phyloP scores from a whole-genome alignment of 306 rosid species.

The Begonia loranthoides region DNA sequence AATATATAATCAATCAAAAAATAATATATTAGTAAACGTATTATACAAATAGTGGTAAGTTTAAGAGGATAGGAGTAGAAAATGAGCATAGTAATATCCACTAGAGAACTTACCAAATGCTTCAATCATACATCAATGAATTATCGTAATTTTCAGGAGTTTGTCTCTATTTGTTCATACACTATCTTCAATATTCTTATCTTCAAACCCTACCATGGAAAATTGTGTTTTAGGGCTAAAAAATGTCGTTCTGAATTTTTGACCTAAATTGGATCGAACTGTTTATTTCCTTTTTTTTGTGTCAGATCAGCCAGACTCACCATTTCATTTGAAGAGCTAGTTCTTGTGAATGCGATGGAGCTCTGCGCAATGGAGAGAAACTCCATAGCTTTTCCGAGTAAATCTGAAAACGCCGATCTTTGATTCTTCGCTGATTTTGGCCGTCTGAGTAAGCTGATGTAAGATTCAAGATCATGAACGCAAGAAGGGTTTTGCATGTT shows the following conservation, averaged over 20 bases:
- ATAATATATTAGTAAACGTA: no score
- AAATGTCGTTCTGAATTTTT: neutral
- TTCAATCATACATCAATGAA: no score
- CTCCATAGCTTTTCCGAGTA: slow-evolving; percentile 25
- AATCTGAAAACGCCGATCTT: slow-evolving; percentile 9
- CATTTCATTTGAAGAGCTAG: slow-evolving; percentile 8
- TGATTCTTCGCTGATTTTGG: slow-evolving; percentile 12
- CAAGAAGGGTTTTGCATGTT: slow-evolving; percentile 76
- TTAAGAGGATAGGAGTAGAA: no score
- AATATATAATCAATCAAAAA: no score
- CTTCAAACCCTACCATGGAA: no score
- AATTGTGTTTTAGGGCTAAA: no score
- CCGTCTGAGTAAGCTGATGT: slow-evolving; percentile 36
- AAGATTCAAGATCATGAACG: slow-evolving; percentile 76
- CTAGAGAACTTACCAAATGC: no score
- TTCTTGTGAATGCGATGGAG: slow-evolving; percentile 15
- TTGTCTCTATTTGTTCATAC: neutral
- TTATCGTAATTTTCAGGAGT: no score
- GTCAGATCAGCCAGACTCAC: slow-evolving; percentile 15
- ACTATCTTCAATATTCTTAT: no score
- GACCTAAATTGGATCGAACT: neutral
- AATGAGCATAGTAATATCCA: no score
- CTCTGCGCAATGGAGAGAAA: slow-evolving; percentile 10
- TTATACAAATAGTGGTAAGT: no score
- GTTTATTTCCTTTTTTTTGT: slow-evolving; percentile 13